These are phyloP conservation scores for Castanea crenata DNA, from an alignment of 306 rosid species.

Conservation along the genomic window DNA sequence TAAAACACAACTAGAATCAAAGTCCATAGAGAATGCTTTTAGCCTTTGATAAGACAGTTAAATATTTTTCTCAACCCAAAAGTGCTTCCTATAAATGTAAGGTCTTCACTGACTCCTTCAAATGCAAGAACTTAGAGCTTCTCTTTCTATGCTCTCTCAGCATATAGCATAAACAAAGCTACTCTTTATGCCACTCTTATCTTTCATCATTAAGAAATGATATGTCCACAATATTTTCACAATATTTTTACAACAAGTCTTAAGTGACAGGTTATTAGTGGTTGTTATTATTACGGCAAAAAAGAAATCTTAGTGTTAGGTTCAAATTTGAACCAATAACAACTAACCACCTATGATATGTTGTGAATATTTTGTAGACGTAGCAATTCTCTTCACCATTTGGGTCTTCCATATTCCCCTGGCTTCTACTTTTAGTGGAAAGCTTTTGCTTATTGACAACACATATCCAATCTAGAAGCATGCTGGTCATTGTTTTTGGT, in stretches of 20 bases:
- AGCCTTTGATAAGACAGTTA: not conserved
- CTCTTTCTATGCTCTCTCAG: not conserved
- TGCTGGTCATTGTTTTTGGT: not conserved
- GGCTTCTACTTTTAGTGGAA: constrained; percentile 19
- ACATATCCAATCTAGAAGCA: constrained; percentile 3
- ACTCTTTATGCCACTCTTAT: not conserved
- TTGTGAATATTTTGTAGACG: no score
- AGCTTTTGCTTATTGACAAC: not conserved
- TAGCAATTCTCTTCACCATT: not conserved
- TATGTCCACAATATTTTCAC: no score
- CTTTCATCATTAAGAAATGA: constrained; percentile 4
- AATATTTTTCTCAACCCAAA: not conserved
- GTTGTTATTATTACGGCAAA: no score
- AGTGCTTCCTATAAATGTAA: constrained; percentile 26
- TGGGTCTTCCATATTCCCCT: constrained; percentile 11
- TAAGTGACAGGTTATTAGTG: no score
- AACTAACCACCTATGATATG: no score
- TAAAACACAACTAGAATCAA: constrained; percentile 28
- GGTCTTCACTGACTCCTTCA: not conserved
- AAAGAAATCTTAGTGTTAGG: no score
- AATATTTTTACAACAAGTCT: no score
- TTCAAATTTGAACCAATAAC: no score
- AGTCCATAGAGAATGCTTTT: not conserved
- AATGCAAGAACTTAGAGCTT: constrained; percentile 6
- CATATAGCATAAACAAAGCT: not conserved